Evolutionary conservation across 1,139 yeast species (phyloP).

Genomic region (Geotrichum aggregatum): DNA sequence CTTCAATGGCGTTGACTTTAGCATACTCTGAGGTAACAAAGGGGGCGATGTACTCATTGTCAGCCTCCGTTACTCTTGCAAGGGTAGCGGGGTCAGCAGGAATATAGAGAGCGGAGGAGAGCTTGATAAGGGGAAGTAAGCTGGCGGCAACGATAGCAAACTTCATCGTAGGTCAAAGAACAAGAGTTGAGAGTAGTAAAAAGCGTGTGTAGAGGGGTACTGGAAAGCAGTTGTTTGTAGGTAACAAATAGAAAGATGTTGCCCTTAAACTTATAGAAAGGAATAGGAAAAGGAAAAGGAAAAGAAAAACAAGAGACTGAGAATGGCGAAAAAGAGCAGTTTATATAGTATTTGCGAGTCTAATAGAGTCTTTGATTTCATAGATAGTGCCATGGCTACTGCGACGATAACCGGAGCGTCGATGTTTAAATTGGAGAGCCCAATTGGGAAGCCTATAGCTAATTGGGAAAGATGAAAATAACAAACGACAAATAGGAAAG

Average conservation of each 20-base stretch:
- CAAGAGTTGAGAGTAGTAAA: background rate
- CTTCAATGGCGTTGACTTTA: constrained; percentile 18
- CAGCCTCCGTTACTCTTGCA: constrained; percentile 2
- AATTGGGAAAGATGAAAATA: constrained; percentile 1
- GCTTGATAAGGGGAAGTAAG: constrained; percentile 51
- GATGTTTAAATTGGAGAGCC: too few relatives aligned
- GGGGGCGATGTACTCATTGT: constrained; percentile 20
- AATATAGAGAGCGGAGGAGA: constrained; percentile 60
- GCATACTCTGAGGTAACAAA: constrained; percentile 20
- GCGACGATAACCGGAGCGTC: too few relatives aligned
- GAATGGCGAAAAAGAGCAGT: background rate
- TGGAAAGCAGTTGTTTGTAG: background rate
- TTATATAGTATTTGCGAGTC: too few relatives aligned
- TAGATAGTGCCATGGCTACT: too few relatives aligned
- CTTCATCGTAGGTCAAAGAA: constrained; percentile 37
- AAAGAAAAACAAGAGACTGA: background rate
- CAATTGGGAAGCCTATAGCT: too few relatives aligned
- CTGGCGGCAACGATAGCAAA: constrained; percentile 36
- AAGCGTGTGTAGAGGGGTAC: background rate
- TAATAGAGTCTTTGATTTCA: too few relatives aligned
- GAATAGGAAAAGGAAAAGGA: constrained; percentile 2
- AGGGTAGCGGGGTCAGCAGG: constrained; percentile 39
- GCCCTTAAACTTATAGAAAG: background rate
- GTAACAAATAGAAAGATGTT: background rate
- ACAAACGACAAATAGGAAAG: background rate